Conservation (phyloP, 805 yeast species). For the Candida michaelii region DNA sequence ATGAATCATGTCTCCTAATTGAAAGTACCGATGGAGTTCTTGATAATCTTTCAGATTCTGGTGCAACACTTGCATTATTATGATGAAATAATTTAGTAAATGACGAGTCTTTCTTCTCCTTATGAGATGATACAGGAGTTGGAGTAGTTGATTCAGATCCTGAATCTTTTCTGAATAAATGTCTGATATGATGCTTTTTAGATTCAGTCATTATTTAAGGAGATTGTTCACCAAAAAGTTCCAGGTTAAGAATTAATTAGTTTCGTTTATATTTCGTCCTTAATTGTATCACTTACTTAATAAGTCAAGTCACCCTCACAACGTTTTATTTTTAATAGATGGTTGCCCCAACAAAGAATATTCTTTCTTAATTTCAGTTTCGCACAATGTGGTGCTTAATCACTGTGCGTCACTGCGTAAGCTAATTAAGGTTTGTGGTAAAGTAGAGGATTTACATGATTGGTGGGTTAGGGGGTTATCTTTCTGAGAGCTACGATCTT, state of each 20-base stretch:
- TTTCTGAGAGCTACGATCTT: too few relatives aligned
- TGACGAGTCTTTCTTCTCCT: constrained; percentile 2
- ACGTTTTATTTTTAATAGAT: background rate
- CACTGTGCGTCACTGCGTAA: constrained; percentile 1
- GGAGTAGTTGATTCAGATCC: background rate
- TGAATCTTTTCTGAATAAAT: constrained; percentile 6
- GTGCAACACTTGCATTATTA: background rate
- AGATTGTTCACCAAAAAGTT: background rate
- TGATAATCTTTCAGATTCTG: constrained; percentile 22
- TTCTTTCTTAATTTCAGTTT: background rate
- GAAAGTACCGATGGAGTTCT: constrained; percentile 22
- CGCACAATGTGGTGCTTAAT: background rate
- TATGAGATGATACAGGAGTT: background rate
- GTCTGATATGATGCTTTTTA: constrained; percentile 6
- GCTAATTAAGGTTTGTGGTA: background rate
- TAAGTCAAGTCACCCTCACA: background rate
- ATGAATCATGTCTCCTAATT: constrained; percentile 20
- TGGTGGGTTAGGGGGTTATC: too few relatives aligned
- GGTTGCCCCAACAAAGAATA: background rate
- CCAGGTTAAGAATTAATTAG: background rate
- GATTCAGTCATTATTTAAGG: constrained; percentile 5
- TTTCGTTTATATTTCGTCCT: background rate
- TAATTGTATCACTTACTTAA: background rate
- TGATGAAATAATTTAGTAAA: constrained; percentile 9
- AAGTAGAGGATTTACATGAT: background rate